Percentiles rank a stretch among this genome's conserved stretches.
Conservation (phyloP, 2,329 filamentous ascomycete species). For the Zopfia rhizophila region DNA sequence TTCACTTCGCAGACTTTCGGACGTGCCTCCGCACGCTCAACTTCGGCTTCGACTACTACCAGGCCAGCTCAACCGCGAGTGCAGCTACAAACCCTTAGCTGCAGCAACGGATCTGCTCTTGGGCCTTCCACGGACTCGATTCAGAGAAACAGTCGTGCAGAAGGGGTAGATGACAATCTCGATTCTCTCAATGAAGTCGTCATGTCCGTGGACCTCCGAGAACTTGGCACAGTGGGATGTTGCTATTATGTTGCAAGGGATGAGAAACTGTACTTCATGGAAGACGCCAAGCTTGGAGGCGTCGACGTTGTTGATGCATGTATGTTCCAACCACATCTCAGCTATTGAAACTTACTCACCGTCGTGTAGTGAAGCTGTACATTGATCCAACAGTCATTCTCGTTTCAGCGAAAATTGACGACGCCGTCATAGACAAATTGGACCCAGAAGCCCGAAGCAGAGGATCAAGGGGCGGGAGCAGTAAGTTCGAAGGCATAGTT, state of each 20-base stretch:
- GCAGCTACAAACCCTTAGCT: constrained; percentile 2
- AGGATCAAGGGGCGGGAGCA: constrained; percentile 41
- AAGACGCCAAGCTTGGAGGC: constrained; percentile 77
- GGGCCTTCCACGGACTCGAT: constrained; percentile 6
- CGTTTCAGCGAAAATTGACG: constrained; percentile 66
- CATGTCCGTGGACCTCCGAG: constrained; percentile 81
- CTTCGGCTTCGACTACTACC: background rate
- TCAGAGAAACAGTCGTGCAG: background rate
- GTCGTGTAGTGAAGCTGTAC: constrained; percentile 65
- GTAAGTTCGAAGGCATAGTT: constrained; percentile 29
- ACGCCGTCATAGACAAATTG: constrained; percentile 57
- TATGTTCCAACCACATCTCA: constrained; percentile 35
- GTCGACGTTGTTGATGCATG: constrained; percentile 66
- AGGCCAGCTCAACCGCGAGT: background rate
- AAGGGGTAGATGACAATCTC: constrained; percentile 47
- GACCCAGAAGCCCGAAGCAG: constrained; percentile 54
- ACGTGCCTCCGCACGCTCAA: background rate
- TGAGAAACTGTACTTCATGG: constrained; percentile 77
- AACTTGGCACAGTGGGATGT: constrained; percentile 79
- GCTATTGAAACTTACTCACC: constrained; percentile 20
- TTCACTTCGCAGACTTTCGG: constrained; percentile 7
- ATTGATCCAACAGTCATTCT: constrained; percentile 71
- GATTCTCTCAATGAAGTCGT: constrained; percentile 74
- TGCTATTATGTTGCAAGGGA: constrained; percentile 81
- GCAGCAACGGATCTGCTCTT: background rate